These are phyloP conservation scores for Hyphopichia wangnamkhiaoensis DNA, from an alignment of 1,139 yeast species.

Conservation along the genomic window DNA sequence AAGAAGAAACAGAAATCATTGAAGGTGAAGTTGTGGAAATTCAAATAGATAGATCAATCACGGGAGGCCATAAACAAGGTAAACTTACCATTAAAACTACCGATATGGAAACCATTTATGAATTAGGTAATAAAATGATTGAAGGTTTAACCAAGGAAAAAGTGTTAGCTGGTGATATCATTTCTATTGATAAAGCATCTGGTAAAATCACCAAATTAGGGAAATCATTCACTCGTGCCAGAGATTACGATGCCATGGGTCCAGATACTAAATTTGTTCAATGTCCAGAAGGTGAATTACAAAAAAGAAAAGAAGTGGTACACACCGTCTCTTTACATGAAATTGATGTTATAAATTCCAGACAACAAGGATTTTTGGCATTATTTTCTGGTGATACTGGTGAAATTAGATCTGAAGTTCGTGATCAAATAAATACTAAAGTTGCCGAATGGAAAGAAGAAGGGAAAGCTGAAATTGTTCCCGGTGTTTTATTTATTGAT, in stretches of 20 bases:
- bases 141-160: constrained; percentile 94
- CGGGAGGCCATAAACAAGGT: constrained; percentile 98
- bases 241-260: constrained; percentile 99
- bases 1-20: constrained; percentile 94
- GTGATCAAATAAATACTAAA: constrained; percentile 95
- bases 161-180: constrained; percentile 96
- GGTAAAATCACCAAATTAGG: constrained; percentile 95
- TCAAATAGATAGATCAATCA: constrained; percentile 92
- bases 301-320: constrained; percentile 90
- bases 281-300: constrained; percentile 98
- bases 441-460: constrained; percentile 99
- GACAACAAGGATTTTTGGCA: constrained; percentile 97
- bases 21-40: constrained; percentile 99
- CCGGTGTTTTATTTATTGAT: constrained; percentile 97
- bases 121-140: constrained; percentile 95
- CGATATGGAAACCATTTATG: constrained; percentile 98
- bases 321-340: constrained; percentile 97
- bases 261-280: constrained; percentile 97
- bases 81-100: constrained; percentile 96
- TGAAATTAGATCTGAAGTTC: constrained; percentile 91
- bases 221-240: constrained; percentile 89
- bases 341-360: constrained; percentile 95
- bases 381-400: constrained; percentile 97
- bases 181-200: constrained; percentile 91
- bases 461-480: constrained; percentile 97